These are phyloP conservation scores for Nakaseomyces delphensis DNA, from an alignment of 1,139 yeast genomes.

Conservation along the genomic window DNA sequence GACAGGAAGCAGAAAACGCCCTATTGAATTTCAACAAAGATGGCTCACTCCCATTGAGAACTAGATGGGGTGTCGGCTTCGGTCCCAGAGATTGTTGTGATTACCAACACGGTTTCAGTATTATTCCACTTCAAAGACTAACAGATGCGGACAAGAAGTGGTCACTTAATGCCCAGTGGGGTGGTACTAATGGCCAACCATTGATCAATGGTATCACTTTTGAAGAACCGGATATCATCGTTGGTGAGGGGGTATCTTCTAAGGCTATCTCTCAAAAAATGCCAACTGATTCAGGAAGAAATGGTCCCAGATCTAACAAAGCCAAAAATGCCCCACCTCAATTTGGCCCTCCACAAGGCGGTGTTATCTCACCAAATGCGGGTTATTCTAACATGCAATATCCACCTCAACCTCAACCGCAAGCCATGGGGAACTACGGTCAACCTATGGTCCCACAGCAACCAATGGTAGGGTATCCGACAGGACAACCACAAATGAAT, in stretches of 20 bases:
- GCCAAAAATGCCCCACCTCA: constrained; percentile 38
- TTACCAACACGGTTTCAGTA: constrained; percentile 80
- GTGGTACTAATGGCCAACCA: constrained; percentile 93
- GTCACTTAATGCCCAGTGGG: constrained; percentile 90
- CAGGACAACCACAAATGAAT: constrained; percentile 17
- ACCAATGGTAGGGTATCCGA: constrained; percentile 10
- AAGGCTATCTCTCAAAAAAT: constrained; percentile 82
- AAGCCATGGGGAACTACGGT: constrained; percentile 9
- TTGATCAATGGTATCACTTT: constrained; percentile 71
- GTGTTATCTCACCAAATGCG: constrained; percentile 20
- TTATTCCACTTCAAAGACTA: constrained; percentile 75
- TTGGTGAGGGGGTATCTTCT: constrained; percentile 89
- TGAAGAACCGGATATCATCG: constrained; percentile 96
- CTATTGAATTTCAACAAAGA: constrained; percentile 46
- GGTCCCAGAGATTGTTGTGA: constrained; percentile 98
- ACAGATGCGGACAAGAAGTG: constrained; percentile 91
- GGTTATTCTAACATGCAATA: constrained; percentile 18
- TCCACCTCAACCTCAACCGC: constrained; percentile 20
- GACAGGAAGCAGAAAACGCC: constrained; percentile 84
- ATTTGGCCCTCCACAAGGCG: constrained; percentile 10
- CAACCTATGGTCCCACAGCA: constrained; percentile 13
- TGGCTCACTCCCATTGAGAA: constrained; percentile 57
- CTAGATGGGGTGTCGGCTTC: constrained; percentile 98
- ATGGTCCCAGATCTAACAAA: constrained; percentile 74
- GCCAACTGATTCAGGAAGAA: constrained; percentile 81